Conservation (phyloP, 306 rosid genomes). For the Corylus heterophylla region DNA sequence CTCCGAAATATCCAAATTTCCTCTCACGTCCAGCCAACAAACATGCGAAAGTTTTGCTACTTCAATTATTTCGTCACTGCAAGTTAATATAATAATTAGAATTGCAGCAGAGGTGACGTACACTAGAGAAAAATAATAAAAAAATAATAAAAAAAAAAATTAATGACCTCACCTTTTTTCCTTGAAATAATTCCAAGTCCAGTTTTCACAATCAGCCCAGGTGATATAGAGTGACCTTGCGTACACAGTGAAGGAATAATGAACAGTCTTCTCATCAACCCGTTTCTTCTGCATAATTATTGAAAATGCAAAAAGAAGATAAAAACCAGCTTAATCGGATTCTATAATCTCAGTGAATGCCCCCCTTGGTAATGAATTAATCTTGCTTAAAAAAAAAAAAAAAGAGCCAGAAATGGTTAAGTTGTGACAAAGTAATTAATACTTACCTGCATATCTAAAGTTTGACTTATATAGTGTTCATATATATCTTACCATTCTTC, state of each 20-base stretch:
- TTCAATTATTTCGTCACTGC: conserved; percentile 24
- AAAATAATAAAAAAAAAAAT: not conserved
- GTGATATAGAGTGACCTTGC: conserved; percentile 15
- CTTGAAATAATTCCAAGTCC: conserved; percentile 24
- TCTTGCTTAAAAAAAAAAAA: no score
- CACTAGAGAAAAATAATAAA: no score
- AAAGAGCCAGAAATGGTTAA: not conserved
- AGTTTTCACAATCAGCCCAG: not conserved
- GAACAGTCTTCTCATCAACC: conserved; percentile 12
- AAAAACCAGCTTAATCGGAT: not conserved
- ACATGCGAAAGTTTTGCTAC: conserved; percentile 11
- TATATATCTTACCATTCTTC: no score
- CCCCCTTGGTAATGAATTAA: no score
- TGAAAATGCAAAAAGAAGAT: not conserved
- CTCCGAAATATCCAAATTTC: conserved; percentile 14
- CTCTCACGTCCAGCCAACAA: conserved; percentile 22
- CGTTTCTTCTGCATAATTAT: conserved; percentile 18
- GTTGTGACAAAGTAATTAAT: not conserved
- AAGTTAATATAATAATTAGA: not conserved
- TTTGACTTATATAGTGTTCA: no score
- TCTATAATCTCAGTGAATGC: no score
- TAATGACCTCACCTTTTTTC: conserved; percentile 4
- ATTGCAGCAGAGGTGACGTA: not conserved
- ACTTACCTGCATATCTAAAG: not conserved
- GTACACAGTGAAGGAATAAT: conserved; percentile 1